Evolutionary conservation across 768 basidiomycete genomes (phyloP), one percentile per base, ranked within the genome.

Genomic region (Leccinum boreale): DNA sequence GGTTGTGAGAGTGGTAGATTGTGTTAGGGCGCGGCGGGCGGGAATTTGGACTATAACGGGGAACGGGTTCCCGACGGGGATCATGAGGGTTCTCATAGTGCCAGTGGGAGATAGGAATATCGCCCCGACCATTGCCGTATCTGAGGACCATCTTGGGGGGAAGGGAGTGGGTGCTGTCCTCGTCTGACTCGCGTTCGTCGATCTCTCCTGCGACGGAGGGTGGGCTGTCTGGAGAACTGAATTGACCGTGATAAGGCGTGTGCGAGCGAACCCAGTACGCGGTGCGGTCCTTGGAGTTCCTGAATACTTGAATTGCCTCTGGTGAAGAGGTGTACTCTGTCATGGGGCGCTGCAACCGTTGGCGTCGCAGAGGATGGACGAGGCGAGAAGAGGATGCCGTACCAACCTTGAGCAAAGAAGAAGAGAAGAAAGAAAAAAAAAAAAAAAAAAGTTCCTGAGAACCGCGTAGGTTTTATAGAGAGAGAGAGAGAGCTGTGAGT

Each of bases 111-210:
- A 89, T 85, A 35, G 86, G 84, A 8, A 85, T 71, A 71, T 89
- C 85, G 2, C 79, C 79, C 39, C 84, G 70, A 3, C 89, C 87
- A 66, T 87, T 84, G 21, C 74, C 77, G 68, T 85, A 91, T 55
- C 81, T 81, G 64, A 90, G 73, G 58, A 90, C 72, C 86, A 91
- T 89, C 64, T 81, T 83, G 4, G 89, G 89, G 2, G 89, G 89
- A 11, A 83, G 64, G 0, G 80, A 81, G 58, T 74, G 74, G 15
- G 68, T 62, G 61, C 77, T 80, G 57, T 70, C 75, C 0, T 69
- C 71, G 64, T 80, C 79, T 4, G 79, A 79, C 6, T 72, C 76
- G 55, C 56, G 58, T 10, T 63, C 70, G 6, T 76, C 79, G 42
- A 80, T 70, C 31, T 85, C 68, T 33, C 73, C 77, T 42, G 56